These are phyloP conservation scores for Basidiobolus meristosporus DNA, from an alignment of 371 early-diverging fungal genomes.

Conservation along the genomic window DNA sequence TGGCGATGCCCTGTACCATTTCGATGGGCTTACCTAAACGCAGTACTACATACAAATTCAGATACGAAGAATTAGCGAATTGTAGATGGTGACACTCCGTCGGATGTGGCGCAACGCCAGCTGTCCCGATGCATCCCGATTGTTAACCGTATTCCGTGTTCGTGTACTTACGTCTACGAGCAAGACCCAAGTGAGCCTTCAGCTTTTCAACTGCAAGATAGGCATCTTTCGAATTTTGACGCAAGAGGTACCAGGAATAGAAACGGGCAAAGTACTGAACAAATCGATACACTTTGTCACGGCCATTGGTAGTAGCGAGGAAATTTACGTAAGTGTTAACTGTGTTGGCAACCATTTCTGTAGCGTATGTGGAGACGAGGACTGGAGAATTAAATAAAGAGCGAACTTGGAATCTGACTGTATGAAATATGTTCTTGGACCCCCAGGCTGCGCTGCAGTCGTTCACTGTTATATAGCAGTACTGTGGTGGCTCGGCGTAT, in stretches of 20 bases:
- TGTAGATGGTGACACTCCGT: background rate
- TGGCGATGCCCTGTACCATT: constrained; percentile 24
- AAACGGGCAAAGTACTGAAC: constrained; percentile 61
- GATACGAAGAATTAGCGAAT: background rate
- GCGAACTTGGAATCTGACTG: too few relatives aligned
- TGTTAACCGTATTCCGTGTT: constrained; percentile 5
- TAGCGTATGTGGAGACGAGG: too few relatives aligned
- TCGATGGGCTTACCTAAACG: constrained; percentile 32
- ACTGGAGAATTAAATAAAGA: too few relatives aligned
- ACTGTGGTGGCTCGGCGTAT: too few relatives aligned
- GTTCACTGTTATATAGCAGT: too few relatives aligned
- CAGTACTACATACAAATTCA: constrained; percentile 10
- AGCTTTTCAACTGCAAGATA: constrained; percentile 26
- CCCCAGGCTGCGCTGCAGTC: too few relatives aligned
- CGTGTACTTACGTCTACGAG: constrained; percentile 26
- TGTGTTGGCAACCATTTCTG: too few relatives aligned
- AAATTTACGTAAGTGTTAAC: too few relatives aligned
- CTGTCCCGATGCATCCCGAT: constrained; percentile 4
- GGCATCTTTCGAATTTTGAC: constrained; percentile 17
- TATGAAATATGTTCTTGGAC: too few relatives aligned
- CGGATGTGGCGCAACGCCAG: too few relatives aligned
- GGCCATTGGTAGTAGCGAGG: constrained; percentile 39
- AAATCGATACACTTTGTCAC: constrained; percentile 55
- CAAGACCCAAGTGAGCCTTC: constrained; percentile 24
- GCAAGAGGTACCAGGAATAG: constrained; percentile 24